A percentile compares a stretch with the other conserved stretches of the same genome.
These are phyloP conservation scores for Inga laurina DNA, from an alignment of 306 rosid species.

Conservation along the genomic window DNA sequence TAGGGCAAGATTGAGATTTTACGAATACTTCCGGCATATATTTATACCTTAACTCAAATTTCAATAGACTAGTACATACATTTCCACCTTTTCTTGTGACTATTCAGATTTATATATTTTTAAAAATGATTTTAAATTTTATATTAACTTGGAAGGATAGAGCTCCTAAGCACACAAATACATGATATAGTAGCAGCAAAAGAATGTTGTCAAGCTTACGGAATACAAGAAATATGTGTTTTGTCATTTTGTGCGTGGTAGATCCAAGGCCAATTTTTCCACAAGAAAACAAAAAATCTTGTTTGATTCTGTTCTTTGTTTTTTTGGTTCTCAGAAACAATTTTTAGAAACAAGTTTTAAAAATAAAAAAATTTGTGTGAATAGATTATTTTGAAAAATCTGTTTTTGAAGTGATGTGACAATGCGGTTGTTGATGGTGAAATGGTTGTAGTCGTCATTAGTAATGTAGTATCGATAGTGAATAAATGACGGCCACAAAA, in stretches of 20 bases:
- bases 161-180: neutral
- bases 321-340: too few species aligned
- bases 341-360: too few species aligned
- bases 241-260: neutral
- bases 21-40: fast-evolving
- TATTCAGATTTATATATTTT: neutral
- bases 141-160: neutral
- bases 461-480: too few species aligned
- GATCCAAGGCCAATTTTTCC: neutral
- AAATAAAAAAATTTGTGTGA: too few species aligned
- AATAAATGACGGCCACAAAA: too few species aligned
- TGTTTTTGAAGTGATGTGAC: too few species aligned
- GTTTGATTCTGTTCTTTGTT: too few species aligned
- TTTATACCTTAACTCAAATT: neutral
- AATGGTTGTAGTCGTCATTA: too few species aligned
- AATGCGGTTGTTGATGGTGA: too few species aligned
- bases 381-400: too few species aligned
- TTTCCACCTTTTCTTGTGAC: neutral
- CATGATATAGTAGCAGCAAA: neutral
- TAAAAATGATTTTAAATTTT: neutral
- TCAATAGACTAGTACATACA: neutral
- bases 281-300: neutral
- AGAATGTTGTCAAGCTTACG: neutral
- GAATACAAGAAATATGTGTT: neutral
- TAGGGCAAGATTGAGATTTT: too few species aligned